These are phyloP conservation scores for Kazachstania africana DNA, from an alignment of 805 yeast genomes.

Conservation along the genomic window DNA sequence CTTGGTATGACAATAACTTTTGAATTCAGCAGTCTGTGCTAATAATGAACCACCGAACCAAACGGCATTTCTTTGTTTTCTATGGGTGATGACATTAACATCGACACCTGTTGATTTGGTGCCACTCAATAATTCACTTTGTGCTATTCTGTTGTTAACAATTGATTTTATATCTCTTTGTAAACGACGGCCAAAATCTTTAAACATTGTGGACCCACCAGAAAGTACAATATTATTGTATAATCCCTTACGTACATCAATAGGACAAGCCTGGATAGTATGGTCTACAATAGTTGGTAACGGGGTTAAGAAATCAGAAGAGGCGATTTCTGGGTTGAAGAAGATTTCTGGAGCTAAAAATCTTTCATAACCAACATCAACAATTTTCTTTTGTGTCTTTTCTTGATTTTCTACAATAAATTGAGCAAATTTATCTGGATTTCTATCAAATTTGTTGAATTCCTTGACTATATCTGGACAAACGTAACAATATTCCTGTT, in stretches of 20 bases:
- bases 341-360: constrained; percentile 98
- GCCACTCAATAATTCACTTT: constrained; percentile 64
- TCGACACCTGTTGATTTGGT: constrained; percentile 85
- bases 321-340: constrained; percentile 94
- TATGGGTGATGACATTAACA: constrained; percentile 93
- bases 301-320: constrained; percentile 91
- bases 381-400: constrained; percentile 48
- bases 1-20: constrained; percentile 92
- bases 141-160: constrained; percentile 79
- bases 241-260: constrained; percentile 93
- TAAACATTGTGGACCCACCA: constrained; percentile 93
- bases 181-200: constrained; percentile 93
- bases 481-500: constrained; percentile 93
- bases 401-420: constrained; percentile 74
- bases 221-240: constrained; percentile 91
- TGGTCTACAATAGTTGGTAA: constrained; percentile 92
- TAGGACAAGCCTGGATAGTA: constrained; percentile 90
- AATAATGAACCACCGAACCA: constrained; percentile 98
- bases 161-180: constrained; percentile 86
- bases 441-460: constrained; percentile 86
- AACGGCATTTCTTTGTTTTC: constrained; percentile 95
- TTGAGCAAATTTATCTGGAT: constrained; percentile 88
- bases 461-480: constrained; percentile 97
- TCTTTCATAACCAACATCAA: constrained; percentile 95
- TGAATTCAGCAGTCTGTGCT: constrained; percentile 95